Conservation (phyloP, 345 rosid genomes). For the Populus deltoides region DNA sequence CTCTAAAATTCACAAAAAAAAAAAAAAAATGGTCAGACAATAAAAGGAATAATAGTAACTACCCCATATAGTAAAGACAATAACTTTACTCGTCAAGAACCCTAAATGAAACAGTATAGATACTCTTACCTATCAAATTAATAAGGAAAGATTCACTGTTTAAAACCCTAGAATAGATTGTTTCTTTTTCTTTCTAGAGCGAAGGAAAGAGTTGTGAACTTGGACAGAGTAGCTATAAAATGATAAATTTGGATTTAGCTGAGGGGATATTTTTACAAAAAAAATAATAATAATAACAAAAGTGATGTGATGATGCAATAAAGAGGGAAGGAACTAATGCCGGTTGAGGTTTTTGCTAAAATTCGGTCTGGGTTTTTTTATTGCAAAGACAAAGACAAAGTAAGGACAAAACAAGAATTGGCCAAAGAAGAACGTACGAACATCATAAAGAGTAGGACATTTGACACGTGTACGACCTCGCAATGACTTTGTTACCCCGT, state of each 20-base stretch:
- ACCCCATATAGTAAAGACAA: background rate
- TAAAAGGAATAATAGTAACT: background rate
- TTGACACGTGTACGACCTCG: no score
- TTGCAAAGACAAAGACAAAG: background rate
- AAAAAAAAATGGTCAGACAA: background rate
- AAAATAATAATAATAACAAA: no score
- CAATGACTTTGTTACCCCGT: no score
- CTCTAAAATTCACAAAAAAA: background rate
- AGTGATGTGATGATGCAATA: background rate
- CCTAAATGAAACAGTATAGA: slow-evolving; percentile 8
- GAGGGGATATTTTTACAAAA: background rate
- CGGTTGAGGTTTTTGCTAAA: background rate
- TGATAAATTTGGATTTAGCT: slow-evolving; percentile 1
- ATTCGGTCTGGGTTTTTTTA: background rate
- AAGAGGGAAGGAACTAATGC: background rate
- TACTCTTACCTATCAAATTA: slow-evolving; percentile 13
- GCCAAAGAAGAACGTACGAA: background rate
- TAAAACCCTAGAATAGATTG: slow-evolving; percentile 18
- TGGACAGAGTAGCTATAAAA: background rate
- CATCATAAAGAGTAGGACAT: no score
- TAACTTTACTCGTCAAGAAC: background rate
- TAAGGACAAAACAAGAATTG: background rate
- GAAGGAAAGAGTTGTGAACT: background rate
- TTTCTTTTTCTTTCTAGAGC: slow-evolving; percentile 8
- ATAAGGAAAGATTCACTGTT: slow-evolving; percentile 17